Base-by-base conservation (phyloP, 495 filamentous ascomycete species). In the Tricharina praecox region DNA sequence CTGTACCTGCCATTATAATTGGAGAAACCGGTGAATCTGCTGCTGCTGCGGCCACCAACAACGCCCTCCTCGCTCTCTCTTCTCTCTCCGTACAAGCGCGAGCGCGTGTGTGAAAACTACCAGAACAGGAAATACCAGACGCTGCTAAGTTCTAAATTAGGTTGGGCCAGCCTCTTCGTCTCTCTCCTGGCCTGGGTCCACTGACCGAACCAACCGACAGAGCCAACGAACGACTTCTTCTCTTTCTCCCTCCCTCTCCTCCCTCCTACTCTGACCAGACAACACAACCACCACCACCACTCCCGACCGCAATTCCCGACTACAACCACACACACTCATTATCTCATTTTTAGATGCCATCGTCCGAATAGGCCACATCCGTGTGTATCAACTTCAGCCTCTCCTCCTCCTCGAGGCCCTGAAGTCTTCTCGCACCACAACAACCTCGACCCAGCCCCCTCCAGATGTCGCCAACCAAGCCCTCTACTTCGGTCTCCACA, bases 401-500 rank as follows among this genome's bases (percentile, higher is more conserved):
- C 40, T 11, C 24, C 40, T 43, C 24, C 40, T 26, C 26, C 20
- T 19, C 39, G 13, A 32, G 5, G 5, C 28, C 28, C 13, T 32
- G 28, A 32, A 5, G 7, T 32, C 28, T 32, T 32, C 28, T 5
- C 13, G 5, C 5, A 5, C 7, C 28, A 32, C 28, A 13, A 32
- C 28, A 32, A 5, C 28, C 28, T 32, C 28, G 7, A 5, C 7
- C 5, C 43, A 23, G 23, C 20, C 15, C 24, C 30, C 8, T 23
- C 28, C 23, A 36, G 54, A 59, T 59, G 56, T 59, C 56, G 43
- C 56, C 56, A 45, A 59, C 55, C 10, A 46, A 46, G 28, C 28
- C 43, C 25, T 33, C 40, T 13, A 13, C 43, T 21, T 34, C 41
- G 23, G 23, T 19, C 21, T 20, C 21, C n/a, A 9, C 13, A 26